Percentiles rank a stretch among this genome's conserved stretches.
Conservation (phyloP, 208 protist species). For the Borovskyia barvae region DNA sequence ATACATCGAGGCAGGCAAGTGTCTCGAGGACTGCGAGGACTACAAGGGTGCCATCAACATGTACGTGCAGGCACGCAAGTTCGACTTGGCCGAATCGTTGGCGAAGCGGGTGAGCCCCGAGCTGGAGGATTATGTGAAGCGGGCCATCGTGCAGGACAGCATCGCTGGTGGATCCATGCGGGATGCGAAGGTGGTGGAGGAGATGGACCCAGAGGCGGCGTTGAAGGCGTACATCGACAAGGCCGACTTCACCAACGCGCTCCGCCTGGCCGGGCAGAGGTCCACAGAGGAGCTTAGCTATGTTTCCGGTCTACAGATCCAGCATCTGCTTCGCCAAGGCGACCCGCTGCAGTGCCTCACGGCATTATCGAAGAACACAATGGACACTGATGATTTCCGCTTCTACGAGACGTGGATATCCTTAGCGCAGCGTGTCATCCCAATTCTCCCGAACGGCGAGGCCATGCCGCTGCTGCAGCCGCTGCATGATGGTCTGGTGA, state of each 20-base stretch:
- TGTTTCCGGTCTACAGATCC: constrained; percentile 73
- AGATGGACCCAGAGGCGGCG: constrained; percentile 87
- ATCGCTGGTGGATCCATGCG: constrained; percentile 75
- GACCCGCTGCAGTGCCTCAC: constrained; percentile 56
- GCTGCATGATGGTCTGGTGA: constrained; percentile 67
- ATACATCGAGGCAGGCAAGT: constrained; percentile 88
- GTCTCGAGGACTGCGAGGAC: constrained; percentile 90
- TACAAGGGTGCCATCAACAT: constrained; percentile 93
- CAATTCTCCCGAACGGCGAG: constrained; percentile 39
- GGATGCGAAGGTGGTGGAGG: constrained; percentile 82
- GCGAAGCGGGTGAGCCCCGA: constrained; percentile 86
- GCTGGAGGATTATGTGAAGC: constrained; percentile 87
- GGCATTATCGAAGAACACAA: constrained; percentile 50
- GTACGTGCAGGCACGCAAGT: constrained; percentile 92
- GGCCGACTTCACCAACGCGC: constrained; percentile 77
- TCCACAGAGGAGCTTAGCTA: constrained; percentile 67
- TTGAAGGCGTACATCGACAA: constrained; percentile 88
- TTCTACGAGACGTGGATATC: constrained; percentile 87
- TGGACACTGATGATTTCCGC: constrained; percentile 87
- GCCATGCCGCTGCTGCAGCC: constrained; percentile 10
- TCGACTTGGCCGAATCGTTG: constrained; percentile 88
- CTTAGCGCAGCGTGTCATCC: constrained; percentile 52
- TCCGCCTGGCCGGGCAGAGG: constrained; percentile 73
- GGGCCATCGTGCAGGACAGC: constrained; percentile 86
- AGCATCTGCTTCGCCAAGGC: constrained; percentile 64